Base-by-base conservation (phyloP, 192 early-diverging fungal species). In the Umbelopsis ramanniana region DNA sequence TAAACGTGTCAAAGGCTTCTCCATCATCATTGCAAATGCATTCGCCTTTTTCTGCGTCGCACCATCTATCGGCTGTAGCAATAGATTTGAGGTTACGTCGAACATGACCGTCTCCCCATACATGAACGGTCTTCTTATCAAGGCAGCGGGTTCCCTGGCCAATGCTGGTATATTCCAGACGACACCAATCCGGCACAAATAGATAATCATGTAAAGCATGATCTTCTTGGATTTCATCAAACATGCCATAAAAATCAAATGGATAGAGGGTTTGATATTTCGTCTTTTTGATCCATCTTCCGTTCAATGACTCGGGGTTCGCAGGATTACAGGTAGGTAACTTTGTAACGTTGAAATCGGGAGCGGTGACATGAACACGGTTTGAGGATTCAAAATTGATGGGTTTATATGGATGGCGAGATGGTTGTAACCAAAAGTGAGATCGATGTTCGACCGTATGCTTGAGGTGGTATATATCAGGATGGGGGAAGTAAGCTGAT, bases 221-320 rank as follows among this genome's bases (percentile, higher is more conserved):
- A 33, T 78, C 76, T 66, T 74, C 69, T 24, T 78, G 72, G n/a
- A 46, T 26, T 8, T 46, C 46, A 46, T 68, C 72, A 71, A 78
- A 78, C 76, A 78, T 78, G 52, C 71, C 72, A 66, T 78, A 78
- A 46, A 71, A 78, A 50, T 78, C 72, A 24, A 70, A 69, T 12
- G 76, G 76, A 29, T 70, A 66, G 23, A 14, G 54, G 9, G 45
- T 19, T 40, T 78, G 68, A 26, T 70, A 78, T 15, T 52, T 22
- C 0, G 72, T 21, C 19, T 72, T 72, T 19, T 78, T 70, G 57
- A 70, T 73, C 76, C 76, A 78, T 14, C 46, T 43, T 10, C 74
- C 74, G n/a, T 71, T 26, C 57, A 63, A 46, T 46, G 48, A 40
- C 2, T 47, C 21, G 29, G 47, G n/a, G n/a, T 38, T 50, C 12